phyloP scores from a whole-genome alignment of 2,329 filamentous ascomycete species.

The Hymenoscyphus infarciens region DNA sequence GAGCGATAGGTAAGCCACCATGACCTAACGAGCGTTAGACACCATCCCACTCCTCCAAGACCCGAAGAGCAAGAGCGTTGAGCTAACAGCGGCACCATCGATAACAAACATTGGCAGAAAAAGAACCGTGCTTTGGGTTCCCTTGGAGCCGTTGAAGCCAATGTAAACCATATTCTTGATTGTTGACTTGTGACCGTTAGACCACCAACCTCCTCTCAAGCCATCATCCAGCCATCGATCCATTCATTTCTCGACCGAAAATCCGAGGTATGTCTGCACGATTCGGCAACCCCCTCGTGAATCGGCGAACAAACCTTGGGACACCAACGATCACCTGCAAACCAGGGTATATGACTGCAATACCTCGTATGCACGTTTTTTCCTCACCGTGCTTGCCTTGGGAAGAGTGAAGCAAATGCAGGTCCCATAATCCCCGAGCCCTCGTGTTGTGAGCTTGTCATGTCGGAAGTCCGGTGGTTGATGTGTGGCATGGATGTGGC shows the following conservation, averaged over 20 bases:
- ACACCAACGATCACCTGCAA: background rate
- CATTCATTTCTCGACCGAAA: too few relatives aligned
- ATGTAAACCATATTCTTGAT: too few relatives aligned
- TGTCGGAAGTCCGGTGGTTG: background rate
- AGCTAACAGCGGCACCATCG: too few relatives aligned
- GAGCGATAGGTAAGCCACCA: too few relatives aligned
- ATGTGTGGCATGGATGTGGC: background rate
- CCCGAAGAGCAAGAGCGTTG: too few relatives aligned
- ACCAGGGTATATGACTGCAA: background rate
- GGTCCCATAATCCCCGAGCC: constrained; percentile 1
- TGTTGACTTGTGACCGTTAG: too few relatives aligned
- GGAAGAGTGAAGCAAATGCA: background rate
- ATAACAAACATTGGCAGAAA: too few relatives aligned
- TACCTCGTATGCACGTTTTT: constrained; percentile 1
- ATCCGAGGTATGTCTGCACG: background rate
- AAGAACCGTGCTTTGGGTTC: too few relatives aligned
- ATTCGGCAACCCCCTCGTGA: background rate
- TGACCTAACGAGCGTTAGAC: too few relatives aligned
- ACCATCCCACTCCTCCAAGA: too few relatives aligned
- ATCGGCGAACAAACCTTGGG: background rate
- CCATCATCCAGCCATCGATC: too few relatives aligned
- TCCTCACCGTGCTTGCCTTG: background rate
- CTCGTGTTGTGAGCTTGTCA: background rate
- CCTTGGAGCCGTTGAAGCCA: too few relatives aligned
- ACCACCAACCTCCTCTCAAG: background rate